Conservation (phyloP, 2,329 filamentous ascomycete species). For the Aspergillus quadrilineatus region DNA sequence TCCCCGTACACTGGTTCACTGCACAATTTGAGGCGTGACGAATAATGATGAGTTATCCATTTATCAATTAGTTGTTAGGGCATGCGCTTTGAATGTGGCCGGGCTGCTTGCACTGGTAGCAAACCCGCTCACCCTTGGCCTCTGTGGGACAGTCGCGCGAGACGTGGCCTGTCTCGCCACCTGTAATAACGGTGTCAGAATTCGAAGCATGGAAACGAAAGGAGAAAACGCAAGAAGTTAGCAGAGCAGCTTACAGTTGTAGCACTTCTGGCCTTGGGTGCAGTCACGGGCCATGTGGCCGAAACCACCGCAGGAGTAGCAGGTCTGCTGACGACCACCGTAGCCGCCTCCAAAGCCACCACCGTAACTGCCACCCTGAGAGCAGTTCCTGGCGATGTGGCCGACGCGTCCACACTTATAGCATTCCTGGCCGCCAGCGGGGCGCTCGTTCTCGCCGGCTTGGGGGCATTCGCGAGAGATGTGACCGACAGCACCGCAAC, state of each 20-base stretch:
- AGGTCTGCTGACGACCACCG: conserved; percentile 70
- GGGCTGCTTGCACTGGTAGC: conserved; percentile 90
- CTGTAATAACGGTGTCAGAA: conserved; percentile 35
- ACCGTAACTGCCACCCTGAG: conserved; percentile 47
- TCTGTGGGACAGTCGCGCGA: conserved; percentile 95
- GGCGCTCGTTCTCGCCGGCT: conserved; percentile 45
- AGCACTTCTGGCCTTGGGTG: conserved; percentile 99
- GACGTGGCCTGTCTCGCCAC: conserved; percentile 86
- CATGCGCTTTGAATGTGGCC: conserved; percentile 94
- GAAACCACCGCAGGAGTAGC: conserved; percentile 96
- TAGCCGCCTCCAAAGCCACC: conserved; percentile 48
- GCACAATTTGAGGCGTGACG: conserved; percentile 23
- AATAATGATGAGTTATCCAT: conserved; percentile 24
- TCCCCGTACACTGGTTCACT: conserved; percentile 18
- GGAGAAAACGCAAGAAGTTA: neutral
- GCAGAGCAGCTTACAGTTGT: conserved; percentile 72
- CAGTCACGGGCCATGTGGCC: conserved; percentile 98
- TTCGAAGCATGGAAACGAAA: neutral
- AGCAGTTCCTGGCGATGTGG: conserved; percentile 78
- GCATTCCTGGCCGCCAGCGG: conserved; percentile 67
- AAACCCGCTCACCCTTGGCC: conserved; percentile 86
- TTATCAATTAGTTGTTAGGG: conserved; percentile 70
- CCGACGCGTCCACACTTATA: conserved; percentile 98
- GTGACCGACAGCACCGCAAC: conserved; percentile 75
- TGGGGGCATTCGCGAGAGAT: conserved; percentile 75